Base-by-base conservation (phyloP, 2,329 filamentous ascomycete species). In the Cyphellophora europaea region DNA sequence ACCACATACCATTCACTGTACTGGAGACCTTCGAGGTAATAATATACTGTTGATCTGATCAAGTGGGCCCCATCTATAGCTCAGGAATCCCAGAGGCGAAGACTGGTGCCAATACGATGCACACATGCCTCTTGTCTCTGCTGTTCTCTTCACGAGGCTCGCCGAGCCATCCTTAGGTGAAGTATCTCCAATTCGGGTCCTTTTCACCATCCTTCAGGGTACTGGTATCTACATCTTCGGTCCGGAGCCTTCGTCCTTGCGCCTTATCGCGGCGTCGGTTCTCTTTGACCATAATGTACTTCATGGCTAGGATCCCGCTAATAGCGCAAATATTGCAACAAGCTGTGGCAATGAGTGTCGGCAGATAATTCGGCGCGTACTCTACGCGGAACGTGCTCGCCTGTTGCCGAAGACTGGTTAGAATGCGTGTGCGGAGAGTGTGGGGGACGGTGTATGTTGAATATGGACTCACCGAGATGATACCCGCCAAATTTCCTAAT, bases 401-500 rank as follows among this genome's bases (percentile, higher is more conserved):
- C n/a, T n/a, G n/a, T n/a, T n/a, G n/a, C n/a, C n/a, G n/a, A n/a
- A n/a, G n/a, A n/a, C n/a, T n/a, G n/a, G n/a, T n/a, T n/a, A n/a
- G n/a, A n/a, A n/a, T n/a, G n/a, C n/a, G n/a, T n/a, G n/a, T n/a
- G n/a, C n/a, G n/a, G n/a, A n/a, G n/a, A n/a, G n/a, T n/a, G n/a
- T n/a, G n/a, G n/a, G n/a, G n/a, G n/a, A n/a, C n/a, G n/a, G n/a
- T n/a, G n/a, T n/a, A n/a, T n/a, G n/a, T n/a, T n/a, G n/a, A n/a
- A n/a, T n/a, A n/a, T n/a, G n/a, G n/a, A 36, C 35, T 10, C 21
- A 37, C 35, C n/a, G 34, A 11, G 3, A 71, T 36, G 11, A 71
- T 62, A 0, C 67, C 67, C 0, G 59, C 65, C 3, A 71, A 39
- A 38, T 72, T 72, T 0, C 65, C 66, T 5, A 71, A 47, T 1